Evolutionary conservation across 176 grass and related monocot genomes (phyloP).

Genomic region (Aegilops sharonensis): DNA sequence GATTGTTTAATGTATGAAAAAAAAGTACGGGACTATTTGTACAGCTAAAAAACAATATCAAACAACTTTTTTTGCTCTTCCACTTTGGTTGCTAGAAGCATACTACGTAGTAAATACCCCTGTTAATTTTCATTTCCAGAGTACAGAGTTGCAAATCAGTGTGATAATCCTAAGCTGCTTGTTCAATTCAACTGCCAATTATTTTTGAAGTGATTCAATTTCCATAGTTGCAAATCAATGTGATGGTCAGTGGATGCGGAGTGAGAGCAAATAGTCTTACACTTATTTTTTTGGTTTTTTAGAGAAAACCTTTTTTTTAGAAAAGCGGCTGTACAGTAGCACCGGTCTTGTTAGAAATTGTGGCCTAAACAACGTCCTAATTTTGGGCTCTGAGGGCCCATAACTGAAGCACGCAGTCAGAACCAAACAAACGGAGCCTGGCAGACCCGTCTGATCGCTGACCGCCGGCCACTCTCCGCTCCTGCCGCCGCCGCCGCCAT

Average conservation of each 20-base stretch:
- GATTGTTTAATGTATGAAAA: background rate
- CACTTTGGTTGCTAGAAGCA: background rate
- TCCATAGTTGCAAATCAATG: too few species aligned
- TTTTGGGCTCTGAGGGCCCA: background rate
- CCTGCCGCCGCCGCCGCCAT: constrained; percentile 20
- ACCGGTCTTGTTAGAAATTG: background rate
- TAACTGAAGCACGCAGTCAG: too few species aligned
- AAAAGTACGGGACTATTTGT: background rate
- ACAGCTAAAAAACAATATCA: background rate
- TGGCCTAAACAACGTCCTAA: too few species aligned
- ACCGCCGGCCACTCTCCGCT: constrained; percentile 14
- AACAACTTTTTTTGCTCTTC: background rate
- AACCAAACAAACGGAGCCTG: background rate
- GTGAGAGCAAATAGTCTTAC: background rate
- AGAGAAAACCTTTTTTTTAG: background rate
- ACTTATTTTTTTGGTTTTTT: background rate
- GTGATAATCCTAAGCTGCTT: background rate
- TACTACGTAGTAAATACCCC: background rate
- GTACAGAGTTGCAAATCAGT: background rate
- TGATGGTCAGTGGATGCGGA: background rate
- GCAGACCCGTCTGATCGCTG: background rate
- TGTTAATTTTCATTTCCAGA: background rate
- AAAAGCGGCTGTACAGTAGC: background rate
- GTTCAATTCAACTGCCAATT: background rate
- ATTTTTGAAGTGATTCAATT: background rate